Conservation (phyloP, 192 early-diverging fungal species). For the Coemansia sp. region DNA sequence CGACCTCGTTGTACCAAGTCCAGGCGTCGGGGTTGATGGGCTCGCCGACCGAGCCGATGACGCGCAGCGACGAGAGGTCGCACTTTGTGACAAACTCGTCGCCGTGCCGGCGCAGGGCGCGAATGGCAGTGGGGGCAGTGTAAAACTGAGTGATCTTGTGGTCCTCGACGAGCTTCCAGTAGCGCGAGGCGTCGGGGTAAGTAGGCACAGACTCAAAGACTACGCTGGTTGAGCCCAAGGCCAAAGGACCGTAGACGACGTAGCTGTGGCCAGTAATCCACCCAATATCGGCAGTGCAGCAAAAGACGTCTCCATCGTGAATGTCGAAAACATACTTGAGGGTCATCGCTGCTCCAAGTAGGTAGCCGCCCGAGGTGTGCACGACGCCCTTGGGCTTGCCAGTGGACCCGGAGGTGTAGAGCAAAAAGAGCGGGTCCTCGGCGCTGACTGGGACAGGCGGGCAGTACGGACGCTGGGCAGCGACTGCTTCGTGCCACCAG, state of each 20-base stretch:
- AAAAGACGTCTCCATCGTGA: slow-evolving; percentile 84
- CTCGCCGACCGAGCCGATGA: slow-evolving; percentile 94
- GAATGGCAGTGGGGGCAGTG: slow-evolving; percentile 97
- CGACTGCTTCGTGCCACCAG: slow-evolving; percentile 93
- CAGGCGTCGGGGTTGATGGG: slow-evolving; percentile 98
- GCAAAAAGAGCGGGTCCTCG: slow-evolving; percentile 93
- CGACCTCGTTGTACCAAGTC: slow-evolving; percentile 94
- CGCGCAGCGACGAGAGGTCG: slow-evolving; percentile 80
- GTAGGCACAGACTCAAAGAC: slow-evolving; percentile 94
- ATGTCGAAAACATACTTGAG: slow-evolving; percentile 95
- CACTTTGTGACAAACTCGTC: slow-evolving; percentile 73
- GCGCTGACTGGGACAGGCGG: slow-evolving; percentile 78
- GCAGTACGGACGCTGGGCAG: slow-evolving; percentile 84
- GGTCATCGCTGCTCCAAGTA: slow-evolving; percentile 84
- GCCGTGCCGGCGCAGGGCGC: slow-evolving; percentile 87
- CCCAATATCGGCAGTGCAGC: slow-evolving; percentile 96
- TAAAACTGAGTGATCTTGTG: slow-evolving; percentile 97
- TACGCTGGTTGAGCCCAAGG: slow-evolving; percentile 86
- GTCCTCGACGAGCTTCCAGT: slow-evolving; percentile 82
- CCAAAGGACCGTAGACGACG: slow-evolving; percentile 89
- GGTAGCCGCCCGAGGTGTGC: slow-evolving; percentile 92
- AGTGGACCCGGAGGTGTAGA: slow-evolving; percentile 92
- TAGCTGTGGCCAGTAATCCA: slow-evolving; percentile 89
- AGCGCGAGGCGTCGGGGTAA: slow-evolving; percentile 81
- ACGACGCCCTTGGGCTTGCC: slow-evolving; percentile 92